Conservation (phyloP, 345 rosid species). For the Psidium friedrichsthalianum region DNA sequence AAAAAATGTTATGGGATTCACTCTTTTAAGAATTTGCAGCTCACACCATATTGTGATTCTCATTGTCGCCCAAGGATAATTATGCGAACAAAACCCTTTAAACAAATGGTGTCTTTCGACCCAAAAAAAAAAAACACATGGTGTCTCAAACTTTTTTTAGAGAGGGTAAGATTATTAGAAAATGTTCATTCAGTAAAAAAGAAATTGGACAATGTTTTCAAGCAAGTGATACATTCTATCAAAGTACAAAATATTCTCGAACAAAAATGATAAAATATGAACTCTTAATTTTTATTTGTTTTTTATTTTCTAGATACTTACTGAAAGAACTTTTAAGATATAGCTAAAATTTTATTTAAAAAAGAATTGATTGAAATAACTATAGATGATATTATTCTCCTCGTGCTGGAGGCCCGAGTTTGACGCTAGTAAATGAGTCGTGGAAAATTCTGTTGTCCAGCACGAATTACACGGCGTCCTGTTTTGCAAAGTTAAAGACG, state of each 20-base stretch:
- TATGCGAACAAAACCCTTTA: no score
- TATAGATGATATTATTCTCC: neutral
- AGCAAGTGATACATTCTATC: neutral
- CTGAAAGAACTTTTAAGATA: neutral
- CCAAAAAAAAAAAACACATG: no score
- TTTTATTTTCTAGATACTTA: neutral
- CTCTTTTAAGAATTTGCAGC: no score
- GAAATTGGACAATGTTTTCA: neutral
- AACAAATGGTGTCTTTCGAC: no score
- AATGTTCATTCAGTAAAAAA: neutral
- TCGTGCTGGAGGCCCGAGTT: neutral
- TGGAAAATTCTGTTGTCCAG: neutral
- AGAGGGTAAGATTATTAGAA: neutral
- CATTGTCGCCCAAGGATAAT: no score
- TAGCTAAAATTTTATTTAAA: neutral
- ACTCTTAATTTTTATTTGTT: neutral
- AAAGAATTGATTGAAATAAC: neutral
- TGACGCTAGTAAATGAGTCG: neutral
- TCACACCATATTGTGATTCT: no score
- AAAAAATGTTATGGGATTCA: no score
- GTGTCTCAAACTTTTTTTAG: no score
- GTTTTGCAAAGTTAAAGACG: neutral
- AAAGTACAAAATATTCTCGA: neutral
- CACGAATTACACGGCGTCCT: neutral
- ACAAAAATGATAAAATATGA: neutral